A percentile compares a stretch with the other conserved stretches of the same genome.
phyloP scores from a whole-genome alignment of 352 stramenopile species.

The Globisporangium rhizosaccharum region DNA sequence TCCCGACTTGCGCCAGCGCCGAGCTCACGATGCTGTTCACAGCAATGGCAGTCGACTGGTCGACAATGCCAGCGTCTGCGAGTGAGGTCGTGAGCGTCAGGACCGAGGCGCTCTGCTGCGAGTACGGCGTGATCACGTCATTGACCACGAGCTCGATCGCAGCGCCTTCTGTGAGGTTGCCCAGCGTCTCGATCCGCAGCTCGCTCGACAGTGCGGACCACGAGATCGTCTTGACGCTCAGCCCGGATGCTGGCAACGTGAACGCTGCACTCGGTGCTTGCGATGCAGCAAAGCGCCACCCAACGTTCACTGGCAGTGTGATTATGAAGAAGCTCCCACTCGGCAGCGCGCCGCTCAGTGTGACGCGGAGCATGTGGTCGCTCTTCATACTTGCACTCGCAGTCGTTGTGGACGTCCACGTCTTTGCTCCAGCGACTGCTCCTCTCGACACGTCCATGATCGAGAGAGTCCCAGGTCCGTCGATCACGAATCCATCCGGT shows the following conservation, averaged over 20 bases:
- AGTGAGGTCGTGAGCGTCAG: slow-evolving; percentile 34
- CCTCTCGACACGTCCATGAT: slow-evolving; percentile 37
- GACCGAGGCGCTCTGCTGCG: slow-evolving; percentile 7
- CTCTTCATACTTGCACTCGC: slow-evolving; percentile 50
- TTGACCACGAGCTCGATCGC: slow-evolving; percentile 33
- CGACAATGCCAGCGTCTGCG: slow-evolving; percentile 36
- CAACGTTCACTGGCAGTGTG: slow-evolving; percentile 21
- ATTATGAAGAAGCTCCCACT: slow-evolving; percentile 44
- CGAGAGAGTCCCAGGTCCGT: slow-evolving; percentile 40
- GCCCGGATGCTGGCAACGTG: slow-evolving; percentile 19
- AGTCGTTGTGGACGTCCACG: slow-evolving; percentile 30
- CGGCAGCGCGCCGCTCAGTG: slow-evolving; percentile 39
- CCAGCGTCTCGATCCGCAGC: slow-evolving; percentile 31
- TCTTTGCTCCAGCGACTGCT: slow-evolving; percentile 24
- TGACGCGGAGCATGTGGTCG: slow-evolving; percentile 37
- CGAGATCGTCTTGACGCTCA: slow-evolving; percentile 22
- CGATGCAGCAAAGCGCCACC: slow-evolving; percentile 28
- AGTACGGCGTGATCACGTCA: slow-evolving; percentile 53
- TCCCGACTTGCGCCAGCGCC: slow-evolving; percentile 17
- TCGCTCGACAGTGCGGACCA: slow-evolving; percentile 25
- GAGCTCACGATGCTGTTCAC: slow-evolving; percentile 40
- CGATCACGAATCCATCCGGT: slow-evolving; percentile 32
- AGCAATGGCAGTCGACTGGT: slow-evolving; percentile 32
- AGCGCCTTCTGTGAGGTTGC: slow-evolving; percentile 30
- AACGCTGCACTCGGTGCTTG: slow-evolving; percentile 23